Percentiles rank a stretch among this genome's conserved stretches.
Conservation (phyloP, 169 alveolate species). For the Eimeria necatrix region DNA sequence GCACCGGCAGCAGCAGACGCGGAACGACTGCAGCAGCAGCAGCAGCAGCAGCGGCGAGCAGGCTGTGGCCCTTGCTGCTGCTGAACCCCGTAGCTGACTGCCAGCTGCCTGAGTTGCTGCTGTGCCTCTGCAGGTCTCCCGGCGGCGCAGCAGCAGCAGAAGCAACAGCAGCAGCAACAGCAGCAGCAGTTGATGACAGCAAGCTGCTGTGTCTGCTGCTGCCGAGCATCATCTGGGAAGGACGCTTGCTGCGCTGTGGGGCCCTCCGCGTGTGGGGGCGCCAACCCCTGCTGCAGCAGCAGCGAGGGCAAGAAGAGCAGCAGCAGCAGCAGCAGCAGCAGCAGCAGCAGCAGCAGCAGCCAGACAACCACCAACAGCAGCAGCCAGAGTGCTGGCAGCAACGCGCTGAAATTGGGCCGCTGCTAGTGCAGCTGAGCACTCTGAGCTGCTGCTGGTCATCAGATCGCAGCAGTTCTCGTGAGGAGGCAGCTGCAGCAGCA, state of each 20-base stretch:
- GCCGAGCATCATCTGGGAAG: constrained; percentile 45
- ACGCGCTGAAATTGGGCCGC: constrained; percentile 42
- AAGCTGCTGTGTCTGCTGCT: constrained; percentile 39
- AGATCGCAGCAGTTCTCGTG: neutral
- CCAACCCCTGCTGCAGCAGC: constrained; percentile 27
- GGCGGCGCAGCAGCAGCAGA: constrained; percentile 32
- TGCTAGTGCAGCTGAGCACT: constrained; percentile 44
- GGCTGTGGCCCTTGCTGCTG: constrained; percentile 64
- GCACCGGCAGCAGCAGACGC: constrained; percentile 19
- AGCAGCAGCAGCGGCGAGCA: constrained; percentile 62
- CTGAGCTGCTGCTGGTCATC: constrained; percentile 12
- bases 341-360: neutral
- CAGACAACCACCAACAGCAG: too few species aligned
- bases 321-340: constrained; percentile 51
- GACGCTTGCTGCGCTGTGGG: constrained; percentile 48
- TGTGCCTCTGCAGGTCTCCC: constrained; percentile 43
- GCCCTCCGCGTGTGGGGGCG: constrained; percentile 32
- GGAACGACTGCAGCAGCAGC: neutral
- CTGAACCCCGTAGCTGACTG: constrained; percentile 66
- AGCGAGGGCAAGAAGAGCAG: neutral
- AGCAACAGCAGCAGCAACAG: constrained; percentile 20
- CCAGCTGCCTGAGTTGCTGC: constrained; percentile 54
- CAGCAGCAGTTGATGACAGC: neutral
- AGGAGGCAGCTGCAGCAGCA: constrained; percentile 3
- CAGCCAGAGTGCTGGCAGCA: neutral